These are phyloP conservation scores for Inga oerstediana DNA, from an alignment of 306 rosid species.

Conservation along the genomic window DNA sequence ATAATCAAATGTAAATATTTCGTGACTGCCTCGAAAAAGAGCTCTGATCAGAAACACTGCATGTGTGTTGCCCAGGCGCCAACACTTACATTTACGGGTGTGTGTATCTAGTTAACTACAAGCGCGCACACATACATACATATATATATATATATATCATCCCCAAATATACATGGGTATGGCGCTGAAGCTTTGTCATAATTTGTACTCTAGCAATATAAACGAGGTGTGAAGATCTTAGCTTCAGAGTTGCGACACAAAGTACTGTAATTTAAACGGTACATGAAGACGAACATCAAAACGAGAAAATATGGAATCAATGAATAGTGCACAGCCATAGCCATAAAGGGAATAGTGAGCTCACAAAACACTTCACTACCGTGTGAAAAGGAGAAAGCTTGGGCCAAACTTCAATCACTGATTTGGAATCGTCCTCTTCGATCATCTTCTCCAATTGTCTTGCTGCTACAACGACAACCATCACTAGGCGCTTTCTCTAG, in stretches of 20 bases:
- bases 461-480: not conserved
- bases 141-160: too few relatives aligned
- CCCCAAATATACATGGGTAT: not conserved
- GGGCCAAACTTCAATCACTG: not conserved
- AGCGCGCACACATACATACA: not conserved
- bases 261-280: not conserved
- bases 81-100: not conserved
- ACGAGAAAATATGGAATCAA: constrained; percentile 14
- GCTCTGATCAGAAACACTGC: constrained; percentile 75
- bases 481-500: not conserved
- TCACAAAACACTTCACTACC: constrained; percentile 12
- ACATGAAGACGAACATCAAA: not conserved
- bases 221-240: not conserved
- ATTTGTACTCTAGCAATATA: not conserved
- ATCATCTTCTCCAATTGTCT: constrained; percentile 1
- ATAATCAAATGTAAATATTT: constrained; percentile 33
- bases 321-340: constrained; percentile 1
- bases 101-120: not conserved
- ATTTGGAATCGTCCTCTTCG: not conserved
- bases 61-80: constrained; percentile 69
- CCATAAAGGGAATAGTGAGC: constrained; percentile 9
- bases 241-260: constrained; percentile 2
- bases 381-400: not conserved
- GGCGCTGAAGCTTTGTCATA: not conserved
- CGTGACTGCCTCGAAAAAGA: constrained; percentile 77